These are phyloP conservation scores for Asterella californica DNA, from an alignment of 225 moss, liverwort and hornwort species.

Conservation along the genomic window DNA sequence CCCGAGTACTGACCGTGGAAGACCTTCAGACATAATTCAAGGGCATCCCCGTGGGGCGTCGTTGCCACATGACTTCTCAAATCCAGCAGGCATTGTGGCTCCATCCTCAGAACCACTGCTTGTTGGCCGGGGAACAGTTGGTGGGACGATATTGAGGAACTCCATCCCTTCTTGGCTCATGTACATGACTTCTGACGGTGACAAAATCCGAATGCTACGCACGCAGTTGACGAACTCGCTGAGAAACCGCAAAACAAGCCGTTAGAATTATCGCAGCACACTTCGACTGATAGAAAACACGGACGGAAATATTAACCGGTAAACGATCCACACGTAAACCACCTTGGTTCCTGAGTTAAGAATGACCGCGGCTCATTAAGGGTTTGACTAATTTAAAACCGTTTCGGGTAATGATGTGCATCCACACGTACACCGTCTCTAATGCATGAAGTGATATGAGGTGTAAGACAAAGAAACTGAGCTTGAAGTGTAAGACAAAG, in stretches of 20 bases:
- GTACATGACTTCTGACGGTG: slow-evolving; percentile 77
- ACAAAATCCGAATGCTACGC: slow-evolving; percentile 85
- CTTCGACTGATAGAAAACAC: too few species aligned
- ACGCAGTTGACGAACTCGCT: slow-evolving; percentile 97
- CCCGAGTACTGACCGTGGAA: slow-evolving; percentile 11
- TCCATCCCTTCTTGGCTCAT: slow-evolving; percentile 85
- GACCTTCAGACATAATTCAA: slow-evolving; percentile 22
- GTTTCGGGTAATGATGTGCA: not conserved
- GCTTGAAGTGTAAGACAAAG: not conserved
- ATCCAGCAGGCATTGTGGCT: slow-evolving; percentile 31
- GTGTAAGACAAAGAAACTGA: too few species aligned
- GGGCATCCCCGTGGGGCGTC: slow-evolving; percentile 33
- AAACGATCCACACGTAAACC: too few species aligned
- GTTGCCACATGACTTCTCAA: slow-evolving; percentile 34
- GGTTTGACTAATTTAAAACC: too few species aligned
- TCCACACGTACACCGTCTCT: too few species aligned
- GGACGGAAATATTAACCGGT: too few species aligned
- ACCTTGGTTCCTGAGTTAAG: too few species aligned
- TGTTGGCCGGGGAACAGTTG: slow-evolving; percentile 39
- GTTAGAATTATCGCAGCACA: not conserved
- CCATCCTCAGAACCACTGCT: slow-evolving; percentile 55
- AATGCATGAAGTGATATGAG: too few species aligned
- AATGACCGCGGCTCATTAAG: too few species aligned
- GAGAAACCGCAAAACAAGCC: slow-evolving; percentile 10
- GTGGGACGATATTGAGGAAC: slow-evolving; percentile 57